These are phyloP conservation scores for Myxozyma lipomycoides DNA, from an alignment of 805 yeast genomes.

Conservation along the genomic window DNA sequence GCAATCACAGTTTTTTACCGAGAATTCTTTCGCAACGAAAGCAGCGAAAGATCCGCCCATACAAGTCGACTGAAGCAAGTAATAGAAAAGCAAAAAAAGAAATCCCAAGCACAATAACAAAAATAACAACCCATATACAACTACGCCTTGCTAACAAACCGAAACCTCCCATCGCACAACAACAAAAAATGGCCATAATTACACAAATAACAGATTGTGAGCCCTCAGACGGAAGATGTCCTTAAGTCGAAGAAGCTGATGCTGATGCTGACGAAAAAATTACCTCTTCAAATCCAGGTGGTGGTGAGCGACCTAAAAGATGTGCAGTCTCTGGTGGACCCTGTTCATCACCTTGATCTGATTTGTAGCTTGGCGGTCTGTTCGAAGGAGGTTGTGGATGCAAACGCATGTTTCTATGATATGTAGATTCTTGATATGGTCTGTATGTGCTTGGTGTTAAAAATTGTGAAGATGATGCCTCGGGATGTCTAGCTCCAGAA, in stretches of 20 bases:
- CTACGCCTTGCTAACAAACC: too few species aligned
- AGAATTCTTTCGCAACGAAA: too few species aligned
- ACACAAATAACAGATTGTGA: too few species aligned
- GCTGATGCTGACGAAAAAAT: not conserved
- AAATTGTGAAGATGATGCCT: not conserved
- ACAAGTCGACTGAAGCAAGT: too few species aligned
- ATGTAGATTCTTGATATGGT: not conserved
- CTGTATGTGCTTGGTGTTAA: not conserved
- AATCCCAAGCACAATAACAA: too few species aligned
- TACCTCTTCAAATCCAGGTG: constrained; percentile 25
- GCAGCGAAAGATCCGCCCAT: too few species aligned
- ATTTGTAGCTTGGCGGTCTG: constrained; percentile 24
- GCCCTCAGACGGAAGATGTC: too few species aligned
- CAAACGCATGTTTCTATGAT: constrained; percentile 6
- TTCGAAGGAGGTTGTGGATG: constrained; percentile 20
- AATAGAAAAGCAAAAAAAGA: too few species aligned
- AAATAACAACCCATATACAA: too few species aligned
- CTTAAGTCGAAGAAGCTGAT: not conserved
- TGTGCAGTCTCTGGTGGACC: constrained; percentile 21
- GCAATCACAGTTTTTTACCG: too few species aligned
- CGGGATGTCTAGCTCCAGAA: not conserved
- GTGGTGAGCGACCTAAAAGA: constrained; percentile 26
- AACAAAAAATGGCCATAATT: too few species aligned
- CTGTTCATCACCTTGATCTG: constrained; percentile 17
- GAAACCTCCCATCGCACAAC: too few species aligned